Conservation (phyloP, 345 rosid genomes). For the Psidium friedrichsthalianum region DNA sequence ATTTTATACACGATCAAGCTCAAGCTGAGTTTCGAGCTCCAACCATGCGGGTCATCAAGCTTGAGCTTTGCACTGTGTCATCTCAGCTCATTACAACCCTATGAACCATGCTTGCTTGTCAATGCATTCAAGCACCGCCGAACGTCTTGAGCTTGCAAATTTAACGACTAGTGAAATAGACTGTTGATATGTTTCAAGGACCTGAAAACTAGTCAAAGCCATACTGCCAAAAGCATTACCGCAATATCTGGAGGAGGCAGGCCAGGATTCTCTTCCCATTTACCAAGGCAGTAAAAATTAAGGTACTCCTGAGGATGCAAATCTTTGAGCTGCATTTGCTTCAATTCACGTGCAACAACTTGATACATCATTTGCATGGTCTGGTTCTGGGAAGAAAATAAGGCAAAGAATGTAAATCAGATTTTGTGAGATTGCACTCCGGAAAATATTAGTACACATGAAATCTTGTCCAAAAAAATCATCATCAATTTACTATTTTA, state of each 20-base stretch:
- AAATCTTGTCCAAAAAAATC: too few relatives aligned
- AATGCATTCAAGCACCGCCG: neutral
- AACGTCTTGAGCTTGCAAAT: too few relatives aligned
- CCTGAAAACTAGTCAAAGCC: neutral
- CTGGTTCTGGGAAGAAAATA: slow-evolving; percentile 51
- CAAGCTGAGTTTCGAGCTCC: neutral
- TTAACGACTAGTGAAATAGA: neutral
- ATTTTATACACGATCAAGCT: neutral
- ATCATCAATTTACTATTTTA: neutral
- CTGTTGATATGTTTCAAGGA: neutral
- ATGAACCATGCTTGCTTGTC: neutral
- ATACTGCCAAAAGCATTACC: slow-evolving; percentile 26
- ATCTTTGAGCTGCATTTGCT: slow-evolving; percentile 25
- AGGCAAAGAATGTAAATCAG: neutral
- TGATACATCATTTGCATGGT: slow-evolving; percentile 90
- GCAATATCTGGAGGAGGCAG: slow-evolving; percentile 8
- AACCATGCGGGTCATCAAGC: neutral
- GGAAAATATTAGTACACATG: neutral
- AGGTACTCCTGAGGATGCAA: slow-evolving; percentile 81
- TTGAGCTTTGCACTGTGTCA: neutral
- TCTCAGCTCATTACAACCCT: neutral
- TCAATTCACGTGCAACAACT: slow-evolving; percentile 45
- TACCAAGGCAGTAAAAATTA: slow-evolving; percentile 90
- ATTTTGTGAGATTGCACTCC: neutral
- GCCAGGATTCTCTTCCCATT: slow-evolving; percentile 27